Evolutionary conservation across 805 yeast genomes (phyloP), one percentile per base, ranked within the genome.

Genomic region (Spathaspora girioi): DNA sequence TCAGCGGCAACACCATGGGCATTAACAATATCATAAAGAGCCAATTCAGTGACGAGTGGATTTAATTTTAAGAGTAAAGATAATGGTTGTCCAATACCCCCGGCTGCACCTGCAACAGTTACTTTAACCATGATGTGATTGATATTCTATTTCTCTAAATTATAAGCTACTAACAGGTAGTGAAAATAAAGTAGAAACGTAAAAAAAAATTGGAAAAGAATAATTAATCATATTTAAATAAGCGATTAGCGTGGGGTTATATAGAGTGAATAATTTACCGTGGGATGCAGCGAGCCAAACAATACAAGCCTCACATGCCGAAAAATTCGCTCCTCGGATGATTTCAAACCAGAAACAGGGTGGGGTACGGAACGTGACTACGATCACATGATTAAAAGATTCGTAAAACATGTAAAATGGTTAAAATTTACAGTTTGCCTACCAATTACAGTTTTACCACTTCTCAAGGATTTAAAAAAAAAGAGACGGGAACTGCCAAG

Each of bases 101-200:
- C 79, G 48, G 79, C 79, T 43, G 78, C 79, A 43, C 79, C 79
- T 56, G 77, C 74, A 48, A 75, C 78, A 38, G 79, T 75, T 52
- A 75, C 79, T 65, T 75, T 75, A 45, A 71, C 75, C 71, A 69
- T 71, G 43, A 15, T 55, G 49, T 14, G 43, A 18, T 18, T 40
- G 26, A 19, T 40, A 40, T 40, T 40, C 27, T 42, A 42, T n/a
- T n/a, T n/a, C n/a, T n/a, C n/a, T n/a, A 10, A 40, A 19, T 35
- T 14, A 7, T 35, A n/a, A n/a, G n/a, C n/a, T n/a, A 35, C 18
- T 23, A 35, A 35, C 18, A 35, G 14, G 40, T 3, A 11, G 18
- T 35, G 17, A 35, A 15, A n/a, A 35, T 35, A 35, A 15, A 35
- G 18, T n/a, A 10, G 17, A 4, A 14, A 35, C 9, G 14, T n/a